Percentiles rank a stretch among this genome's conserved stretches.
Evolutionary conservation across 2,329 filamentous ascomycete genomes (phyloP).

Genomic region (Sarocladium strictum): DNA sequence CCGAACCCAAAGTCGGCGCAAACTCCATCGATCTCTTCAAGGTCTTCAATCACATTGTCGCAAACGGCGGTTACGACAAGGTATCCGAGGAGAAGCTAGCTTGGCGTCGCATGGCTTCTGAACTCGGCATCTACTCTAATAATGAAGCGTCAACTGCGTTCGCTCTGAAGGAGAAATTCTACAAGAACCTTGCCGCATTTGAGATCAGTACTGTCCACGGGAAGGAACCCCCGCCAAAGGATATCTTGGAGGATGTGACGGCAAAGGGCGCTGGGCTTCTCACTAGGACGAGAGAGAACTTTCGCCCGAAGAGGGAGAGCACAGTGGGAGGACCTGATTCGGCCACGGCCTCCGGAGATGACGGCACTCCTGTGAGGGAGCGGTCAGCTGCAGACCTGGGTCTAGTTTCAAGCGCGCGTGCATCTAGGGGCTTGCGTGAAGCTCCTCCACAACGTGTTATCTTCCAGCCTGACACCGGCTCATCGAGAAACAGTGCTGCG

Average conservation of each 20-base stretch:
- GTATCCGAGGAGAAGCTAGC: conserved; percentile 78
- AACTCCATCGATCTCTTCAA: conserved; percentile 71
- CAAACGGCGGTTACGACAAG: conserved; percentile 79
- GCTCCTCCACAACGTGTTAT: conserved; percentile 80
- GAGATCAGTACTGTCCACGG: conserved; percentile 75
- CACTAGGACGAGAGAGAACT: conserved; percentile 74
- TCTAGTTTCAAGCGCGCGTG: conserved; percentile 48
- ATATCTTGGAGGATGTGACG: conserved; percentile 82
- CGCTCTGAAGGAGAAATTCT: conserved; percentile 80
- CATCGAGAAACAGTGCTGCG: conserved; percentile 46
- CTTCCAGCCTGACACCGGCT: conserved; percentile 73
- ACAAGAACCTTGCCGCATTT: conserved; percentile 82
- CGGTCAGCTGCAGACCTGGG: conserved; percentile 37
- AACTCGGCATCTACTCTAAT: conserved; percentile 67
- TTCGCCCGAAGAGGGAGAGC: conserved; percentile 41
- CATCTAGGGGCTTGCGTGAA: conserved; percentile 64
- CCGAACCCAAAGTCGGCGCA: conserved; percentile 73
- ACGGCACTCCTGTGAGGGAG: conserved; percentile 52
- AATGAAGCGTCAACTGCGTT: conserved; percentile 82
- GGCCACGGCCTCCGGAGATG: conserved; percentile 50
- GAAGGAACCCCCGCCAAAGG: conserved; percentile 77
- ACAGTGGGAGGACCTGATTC: conserved; percentile 47
- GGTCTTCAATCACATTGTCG: conserved; percentile 71
- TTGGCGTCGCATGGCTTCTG: conserved; percentile 73
- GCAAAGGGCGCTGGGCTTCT: conserved; percentile 79